phyloP scores from a whole-genome alignment of 306 rosid genomes.

The Sicyos baderoa region DNA sequence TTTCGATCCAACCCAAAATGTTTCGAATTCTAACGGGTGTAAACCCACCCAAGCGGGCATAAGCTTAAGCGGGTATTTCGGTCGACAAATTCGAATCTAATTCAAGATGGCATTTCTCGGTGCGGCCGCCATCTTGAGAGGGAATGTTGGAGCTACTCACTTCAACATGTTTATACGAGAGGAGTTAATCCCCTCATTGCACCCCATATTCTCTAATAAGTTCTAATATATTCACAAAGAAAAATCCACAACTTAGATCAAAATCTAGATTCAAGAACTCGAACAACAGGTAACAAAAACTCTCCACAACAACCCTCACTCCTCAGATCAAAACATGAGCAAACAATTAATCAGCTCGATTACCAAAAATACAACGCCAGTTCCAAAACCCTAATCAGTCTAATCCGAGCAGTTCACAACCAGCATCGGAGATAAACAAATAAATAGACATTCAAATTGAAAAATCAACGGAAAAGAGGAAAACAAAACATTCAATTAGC shows the following conservation, averaged over 20 bases:
- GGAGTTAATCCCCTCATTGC: too few relatives aligned
- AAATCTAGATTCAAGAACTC: not conserved
- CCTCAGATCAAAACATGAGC: not conserved
- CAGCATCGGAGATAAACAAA: conserved; percentile 9
- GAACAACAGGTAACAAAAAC: not conserved
- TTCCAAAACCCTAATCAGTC: not conserved
- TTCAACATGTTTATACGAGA: too few relatives aligned
- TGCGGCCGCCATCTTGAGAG: too few relatives aligned
- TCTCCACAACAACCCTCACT: not conserved
- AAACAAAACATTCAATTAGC: not conserved
- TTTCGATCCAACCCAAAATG: too few relatives aligned
- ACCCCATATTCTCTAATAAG: too few relatives aligned
- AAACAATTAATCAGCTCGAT: not conserved
- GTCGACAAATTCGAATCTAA: too few relatives aligned
- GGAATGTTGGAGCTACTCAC: too few relatives aligned
- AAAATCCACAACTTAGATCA: not conserved
- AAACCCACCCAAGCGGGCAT: too few relatives aligned
- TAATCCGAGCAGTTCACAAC: not conserved
- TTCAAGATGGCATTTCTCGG: too few relatives aligned
- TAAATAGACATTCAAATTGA: not conserved
- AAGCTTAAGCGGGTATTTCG: too few relatives aligned
- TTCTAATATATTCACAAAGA: not conserved
- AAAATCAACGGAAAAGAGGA: not conserved
- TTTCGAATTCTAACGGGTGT: too few relatives aligned
- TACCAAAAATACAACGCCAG: not conserved